Evolutionary conservation across 2,329 filamentous ascomycete genomes (phyloP).

Genomic region (Calonectria montana): DNA sequence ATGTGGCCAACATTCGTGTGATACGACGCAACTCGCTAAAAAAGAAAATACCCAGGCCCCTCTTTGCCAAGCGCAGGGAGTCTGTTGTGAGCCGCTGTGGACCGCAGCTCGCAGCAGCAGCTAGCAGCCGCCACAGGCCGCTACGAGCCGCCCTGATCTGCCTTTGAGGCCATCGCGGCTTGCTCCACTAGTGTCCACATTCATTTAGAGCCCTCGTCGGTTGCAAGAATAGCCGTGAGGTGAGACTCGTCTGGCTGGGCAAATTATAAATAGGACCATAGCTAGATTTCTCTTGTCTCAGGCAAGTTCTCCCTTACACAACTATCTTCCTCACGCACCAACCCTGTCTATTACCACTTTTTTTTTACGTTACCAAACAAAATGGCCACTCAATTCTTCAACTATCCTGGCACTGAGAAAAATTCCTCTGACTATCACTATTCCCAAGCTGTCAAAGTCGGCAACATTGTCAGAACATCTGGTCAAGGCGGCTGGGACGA

Average conservation of each 20-base stretch:
- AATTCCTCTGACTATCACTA: conserved; percentile 22
- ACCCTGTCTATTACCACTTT: background rate
- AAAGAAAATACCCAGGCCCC: background rate
- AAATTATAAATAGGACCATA: background rate
- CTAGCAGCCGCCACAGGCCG: too few species aligned
- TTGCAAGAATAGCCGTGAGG: too few species aligned
- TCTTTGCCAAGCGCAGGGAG: background rate
- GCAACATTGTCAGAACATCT: conserved; percentile 20
- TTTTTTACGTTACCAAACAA: background rate
- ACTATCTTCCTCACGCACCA: background rate
- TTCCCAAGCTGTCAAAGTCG: conserved; percentile 25
- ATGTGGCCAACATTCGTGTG: background rate
- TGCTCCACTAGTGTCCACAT: too few species aligned
- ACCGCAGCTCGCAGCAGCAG: too few species aligned
- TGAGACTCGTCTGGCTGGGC: too few species aligned
- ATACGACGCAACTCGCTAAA: background rate
- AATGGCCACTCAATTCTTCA: conserved; percentile 21
- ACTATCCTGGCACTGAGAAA: conserved; percentile 22
- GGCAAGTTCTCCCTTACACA: background rate
- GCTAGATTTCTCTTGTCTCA: background rate
- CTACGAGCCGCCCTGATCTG: too few species aligned
- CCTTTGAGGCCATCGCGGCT: too few species aligned
- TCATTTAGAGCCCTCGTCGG: too few species aligned
- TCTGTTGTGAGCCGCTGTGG: too few species aligned
- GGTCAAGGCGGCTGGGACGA: conserved; percentile 29